Percentiles rank a stretch among this genome's conserved stretches.
phyloP scores from a whole-genome alignment of 1,139 yeast species.

The Zygotorulaspora mrakii region DNA sequence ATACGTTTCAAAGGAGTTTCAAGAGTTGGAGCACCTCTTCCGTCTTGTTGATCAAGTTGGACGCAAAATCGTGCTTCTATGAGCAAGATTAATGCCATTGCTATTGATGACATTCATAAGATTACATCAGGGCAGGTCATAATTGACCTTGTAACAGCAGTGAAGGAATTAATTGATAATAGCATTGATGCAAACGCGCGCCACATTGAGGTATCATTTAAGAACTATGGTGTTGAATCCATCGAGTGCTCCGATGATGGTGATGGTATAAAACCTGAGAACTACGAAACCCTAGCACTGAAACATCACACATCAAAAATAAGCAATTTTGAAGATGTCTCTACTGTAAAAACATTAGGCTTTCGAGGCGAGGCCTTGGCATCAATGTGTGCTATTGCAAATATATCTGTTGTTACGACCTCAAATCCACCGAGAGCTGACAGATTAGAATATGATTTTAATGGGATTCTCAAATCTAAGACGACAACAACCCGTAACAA shows the following conservation, averaged over 20 bases:
- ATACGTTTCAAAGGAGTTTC: too few relatives aligned
- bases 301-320: constrained; percentile 84
- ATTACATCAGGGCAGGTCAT: constrained; percentile 94
- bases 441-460: constrained; percentile 47
- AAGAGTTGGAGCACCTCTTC: too few relatives aligned
- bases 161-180: constrained; percentile 85
- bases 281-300: constrained; percentile 58
- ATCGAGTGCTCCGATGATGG: constrained; percentile 78
- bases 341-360: constrained; percentile 56
- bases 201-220: constrained; percentile 61
- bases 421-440: constrained; percentile 57
- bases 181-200: constrained; percentile 74
- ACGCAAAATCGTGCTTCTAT: constrained; percentile 3
- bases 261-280: constrained; percentile 58
- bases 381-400: constrained; percentile 64
- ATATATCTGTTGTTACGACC: constrained; percentile 53
- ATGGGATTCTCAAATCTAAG: constrained; percentile 48
- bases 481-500: constrained; percentile 48
- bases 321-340: constrained; percentile 52
- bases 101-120: constrained; percentile 47
- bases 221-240: constrained; percentile 70
- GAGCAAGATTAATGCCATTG: constrained; percentile 25
- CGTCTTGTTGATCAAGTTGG: not conserved
- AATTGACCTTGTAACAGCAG: constrained; percentile 67
- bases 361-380: constrained; percentile 85